These are phyloP conservation scores for Cinchona pubescens DNA, from an alignment of 257 asterid genomes.

Conservation along the genomic window DNA sequence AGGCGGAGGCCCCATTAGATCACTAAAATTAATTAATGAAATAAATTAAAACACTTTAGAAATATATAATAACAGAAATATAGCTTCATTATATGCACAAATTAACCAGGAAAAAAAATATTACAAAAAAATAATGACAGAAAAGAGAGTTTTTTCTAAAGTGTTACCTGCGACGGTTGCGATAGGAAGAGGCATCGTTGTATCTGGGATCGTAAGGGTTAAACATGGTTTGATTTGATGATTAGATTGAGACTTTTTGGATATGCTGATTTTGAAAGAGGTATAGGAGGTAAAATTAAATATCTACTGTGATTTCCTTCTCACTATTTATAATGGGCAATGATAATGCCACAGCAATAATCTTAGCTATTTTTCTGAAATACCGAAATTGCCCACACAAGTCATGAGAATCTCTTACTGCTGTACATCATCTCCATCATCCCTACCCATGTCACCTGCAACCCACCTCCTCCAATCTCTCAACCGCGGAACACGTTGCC, in stretches of 20 bases:
- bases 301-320: neutral
- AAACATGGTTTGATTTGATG: conserved; percentile 26
- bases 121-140: neutral
- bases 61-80: too few species aligned
- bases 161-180: conserved; percentile 76
- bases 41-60: neutral
- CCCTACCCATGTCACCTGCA: too few species aligned
- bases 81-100: too few species aligned
- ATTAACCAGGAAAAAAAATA: neutral
- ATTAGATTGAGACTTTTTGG: too few species aligned
- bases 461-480: too few species aligned
- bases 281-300: conserved; percentile 1
- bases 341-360: too few species aligned
- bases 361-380: too few species aligned
- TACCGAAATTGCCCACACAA: too few species aligned
- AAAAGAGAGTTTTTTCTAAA: neutral
- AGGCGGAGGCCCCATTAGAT: conserved; percentile 55
- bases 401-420: too few species aligned
- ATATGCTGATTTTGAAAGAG: conserved; percentile 8
- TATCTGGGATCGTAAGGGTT: conserved; percentile 62
- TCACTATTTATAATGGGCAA: too few species aligned
- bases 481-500: too few species aligned
- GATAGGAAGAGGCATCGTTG: conserved; percentile 65
- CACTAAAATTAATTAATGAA: conserved; percentile 40
- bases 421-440: too few species aligned